Evolutionary conservation across 1,284 basidiomycete genomes (phyloP).

Genomic region (Chiua sp.): DNA sequence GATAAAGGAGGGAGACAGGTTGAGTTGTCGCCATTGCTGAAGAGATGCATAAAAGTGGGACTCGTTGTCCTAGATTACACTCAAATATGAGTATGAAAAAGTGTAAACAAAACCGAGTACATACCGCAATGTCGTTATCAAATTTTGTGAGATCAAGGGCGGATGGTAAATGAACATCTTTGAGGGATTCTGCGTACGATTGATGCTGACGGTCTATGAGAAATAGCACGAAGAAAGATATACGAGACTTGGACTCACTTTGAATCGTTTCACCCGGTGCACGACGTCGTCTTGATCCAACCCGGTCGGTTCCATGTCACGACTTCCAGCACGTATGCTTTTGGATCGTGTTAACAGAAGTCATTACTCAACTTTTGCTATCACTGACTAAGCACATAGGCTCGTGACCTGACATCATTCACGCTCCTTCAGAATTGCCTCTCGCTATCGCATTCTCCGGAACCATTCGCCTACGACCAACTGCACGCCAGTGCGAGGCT

Average conservation of each 20-base stretch:
- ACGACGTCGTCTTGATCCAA: slow-evolving; percentile 29
- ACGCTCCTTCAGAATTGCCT: no score
- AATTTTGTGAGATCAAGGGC: slow-evolving; percentile 60
- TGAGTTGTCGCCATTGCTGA: slow-evolving; percentile 78
- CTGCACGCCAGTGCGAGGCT: no score
- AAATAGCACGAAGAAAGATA: not conserved
- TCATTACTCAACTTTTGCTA: no score
- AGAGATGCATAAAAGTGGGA: slow-evolving; percentile 76
- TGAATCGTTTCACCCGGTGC: slow-evolving; percentile 49
- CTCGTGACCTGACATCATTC: no score
- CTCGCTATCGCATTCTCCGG: no score
- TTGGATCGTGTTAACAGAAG: no score
- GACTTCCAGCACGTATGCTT: no score
- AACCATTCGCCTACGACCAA: no score
- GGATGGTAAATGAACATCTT: slow-evolving; percentile 74
- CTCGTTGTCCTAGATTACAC: slow-evolving; percentile 61
- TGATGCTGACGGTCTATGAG: slow-evolving; percentile 56
- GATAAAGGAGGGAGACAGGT: slow-evolving; percentile 79
- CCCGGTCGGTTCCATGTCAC: slow-evolving; percentile 18
- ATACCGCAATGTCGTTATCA: slow-evolving; percentile 65
- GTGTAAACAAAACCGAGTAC: slow-evolving; percentile 15
- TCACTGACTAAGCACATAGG: no score
- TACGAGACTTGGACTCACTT: slow-evolving; percentile 33
- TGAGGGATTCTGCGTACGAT: slow-evolving; percentile 70
- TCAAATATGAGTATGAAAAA: not conserved